Evolutionary conservation across 352 stramenopile species (phyloP).

Genomic region (Phytophthora constricta): DNA sequence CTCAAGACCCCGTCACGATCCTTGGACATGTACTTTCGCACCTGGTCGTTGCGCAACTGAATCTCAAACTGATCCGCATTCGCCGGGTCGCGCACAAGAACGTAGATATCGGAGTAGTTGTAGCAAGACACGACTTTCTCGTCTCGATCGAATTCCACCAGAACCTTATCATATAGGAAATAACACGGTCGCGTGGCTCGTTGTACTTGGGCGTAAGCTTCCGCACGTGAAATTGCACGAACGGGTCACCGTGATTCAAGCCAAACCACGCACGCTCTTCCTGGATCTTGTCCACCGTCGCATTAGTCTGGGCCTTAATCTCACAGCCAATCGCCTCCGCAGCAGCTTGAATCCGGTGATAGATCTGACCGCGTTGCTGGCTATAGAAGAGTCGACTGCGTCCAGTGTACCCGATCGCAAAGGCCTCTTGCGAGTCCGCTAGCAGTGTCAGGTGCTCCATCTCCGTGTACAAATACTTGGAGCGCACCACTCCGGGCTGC

Average conservation of each 20-base stretch:
- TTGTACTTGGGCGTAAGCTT: constrained; percentile 78
- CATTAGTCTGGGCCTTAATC: constrained; percentile 45
- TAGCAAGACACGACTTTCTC: constrained; percentile 64
- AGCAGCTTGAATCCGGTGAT: constrained; percentile 60
- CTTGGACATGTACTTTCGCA: constrained; percentile 59
- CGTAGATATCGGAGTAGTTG: constrained; percentile 74
- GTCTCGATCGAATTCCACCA: constrained; percentile 70
- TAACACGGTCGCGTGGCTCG: constrained; percentile 48
- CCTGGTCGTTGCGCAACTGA: constrained; percentile 71
- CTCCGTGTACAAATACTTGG: constrained; percentile 81
- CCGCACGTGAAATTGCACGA: constrained; percentile 73
- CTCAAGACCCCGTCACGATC: constrained; percentile 81
- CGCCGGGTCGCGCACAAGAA: constrained; percentile 60
- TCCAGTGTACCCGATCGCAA: constrained; percentile 72
- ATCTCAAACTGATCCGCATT: constrained; percentile 71
- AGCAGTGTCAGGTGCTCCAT: constrained; percentile 78
- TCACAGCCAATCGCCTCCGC: constrained; percentile 65
- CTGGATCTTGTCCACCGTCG: constrained; percentile 53
- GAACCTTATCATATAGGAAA: constrained; percentile 76
- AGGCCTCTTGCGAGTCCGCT: constrained; percentile 60
- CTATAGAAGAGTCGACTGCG: constrained; percentile 79
- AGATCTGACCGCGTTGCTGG: constrained; percentile 57
- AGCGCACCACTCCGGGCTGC: constrained; percentile 51
- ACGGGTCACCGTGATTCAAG: constrained; percentile 54
- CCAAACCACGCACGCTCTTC: constrained; percentile 55